These are phyloP conservation scores for Coemansia sp. DNA, from an alignment of 192 early-diverging fungal species.

Conservation along the genomic window DNA sequence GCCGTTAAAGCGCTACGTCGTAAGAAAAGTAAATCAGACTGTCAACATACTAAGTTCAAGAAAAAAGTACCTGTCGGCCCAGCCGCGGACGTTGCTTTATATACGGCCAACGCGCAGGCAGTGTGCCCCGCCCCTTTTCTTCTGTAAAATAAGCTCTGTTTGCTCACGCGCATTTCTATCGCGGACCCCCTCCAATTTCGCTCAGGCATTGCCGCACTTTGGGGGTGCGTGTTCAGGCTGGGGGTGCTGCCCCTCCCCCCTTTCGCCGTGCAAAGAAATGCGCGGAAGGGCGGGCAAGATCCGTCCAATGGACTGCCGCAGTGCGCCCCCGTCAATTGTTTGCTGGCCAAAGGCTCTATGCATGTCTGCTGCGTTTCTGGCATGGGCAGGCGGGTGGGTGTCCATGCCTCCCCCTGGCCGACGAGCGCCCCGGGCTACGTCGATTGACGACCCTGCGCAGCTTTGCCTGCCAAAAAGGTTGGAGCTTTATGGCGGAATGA, in stretches of 20 bases:
- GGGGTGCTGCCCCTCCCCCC: background rate
- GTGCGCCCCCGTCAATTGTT: slow-evolving; percentile 6
- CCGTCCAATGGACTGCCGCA: slow-evolving; percentile 3
- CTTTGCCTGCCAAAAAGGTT: background rate
- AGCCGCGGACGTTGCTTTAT: background rate
- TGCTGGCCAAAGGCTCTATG: background rate
- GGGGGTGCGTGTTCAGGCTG: slow-evolving; percentile 4
- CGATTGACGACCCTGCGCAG: background rate
- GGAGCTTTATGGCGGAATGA: background rate
- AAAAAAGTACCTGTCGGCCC: background rate
- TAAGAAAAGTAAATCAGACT: background rate
- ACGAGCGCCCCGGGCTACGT: background rate
- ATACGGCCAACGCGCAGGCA: background rate
- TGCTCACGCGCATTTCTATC: slow-evolving; percentile 15
- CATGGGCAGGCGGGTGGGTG: background rate
- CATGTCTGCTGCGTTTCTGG: background rate
- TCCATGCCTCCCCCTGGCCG: too few relatives aligned
- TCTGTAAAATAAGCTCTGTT: slow-evolving; percentile 16
- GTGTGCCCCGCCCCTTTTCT: background rate
- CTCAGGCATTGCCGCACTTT: background rate
- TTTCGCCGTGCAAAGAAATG: slow-evolving; percentile 3
- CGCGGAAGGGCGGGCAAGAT: background rate
- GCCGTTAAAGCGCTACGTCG: background rate
- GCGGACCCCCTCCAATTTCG: background rate
- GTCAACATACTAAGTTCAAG: background rate